Evolutionary conservation across 306 rosid species (phyloP), one percentile per base, ranked within the genome.

Genomic region (Trifolium subterraneum): DNA sequence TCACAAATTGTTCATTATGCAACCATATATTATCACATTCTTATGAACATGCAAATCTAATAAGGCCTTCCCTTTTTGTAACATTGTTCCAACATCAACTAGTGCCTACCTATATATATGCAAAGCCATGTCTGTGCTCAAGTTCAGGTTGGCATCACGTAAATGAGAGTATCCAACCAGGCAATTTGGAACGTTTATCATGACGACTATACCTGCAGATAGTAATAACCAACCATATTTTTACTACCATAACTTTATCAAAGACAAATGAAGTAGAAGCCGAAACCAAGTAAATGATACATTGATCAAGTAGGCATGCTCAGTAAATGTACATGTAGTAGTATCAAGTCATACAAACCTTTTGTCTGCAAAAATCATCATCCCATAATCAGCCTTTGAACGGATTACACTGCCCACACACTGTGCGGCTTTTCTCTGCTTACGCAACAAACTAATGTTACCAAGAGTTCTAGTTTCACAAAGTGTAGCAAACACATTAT

Each of bases 301-400:
- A 69, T 15, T 62, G 12, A 51, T 66, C 75, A 48, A 38, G 33
- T n/a, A 64, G 67, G 59, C 31, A 23, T 10, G 39, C 60, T 41
- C 56, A 31, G 25, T 52, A 18, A 39, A 39, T n/a, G n/a, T n/a
- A n/a, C n/a, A n/a, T n/a, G n/a, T n/a, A n/a, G n/a, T n/a, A n/a
- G n/a, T n/a, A n/a, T n/a, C n/a, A n/a, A n/a, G n/a, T n/a, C n/a
- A 33, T 25, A 65, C 79, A 10, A 76, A 92, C 99, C 97, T 87
- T 79, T 94, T 94, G 87, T 90, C 98, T 3, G 98, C 98, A 78
- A 94, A 94, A 79, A 94, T 90, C 98, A 92, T 94, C 98, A 94
- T 94, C 36, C 98, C 98, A 56, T 91, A 94, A 84, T 94, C 98
- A 15, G 99, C 97, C 84, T 94, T 94, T 16, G 99, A 94, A 25